Conservation (phyloP, 768 basidiomycete species). For the Collybiopsis luxurians region DNA sequence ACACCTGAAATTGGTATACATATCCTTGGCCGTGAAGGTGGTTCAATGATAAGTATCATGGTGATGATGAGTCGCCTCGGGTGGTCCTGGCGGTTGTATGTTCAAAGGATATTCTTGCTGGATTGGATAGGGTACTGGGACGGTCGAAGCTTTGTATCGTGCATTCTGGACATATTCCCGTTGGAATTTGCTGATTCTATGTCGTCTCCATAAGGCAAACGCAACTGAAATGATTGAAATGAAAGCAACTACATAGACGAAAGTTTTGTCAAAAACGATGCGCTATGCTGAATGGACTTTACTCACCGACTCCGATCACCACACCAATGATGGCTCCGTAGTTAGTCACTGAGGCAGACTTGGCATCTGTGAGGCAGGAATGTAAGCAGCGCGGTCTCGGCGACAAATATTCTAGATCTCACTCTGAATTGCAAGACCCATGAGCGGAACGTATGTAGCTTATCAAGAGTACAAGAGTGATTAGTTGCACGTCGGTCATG, state of each 20-base stretch:
- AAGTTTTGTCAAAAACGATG: neutral
- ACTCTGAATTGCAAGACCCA: neutral
- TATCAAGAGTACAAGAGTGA: neutral
- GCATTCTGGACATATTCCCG: neutral
- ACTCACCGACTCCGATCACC: neutral
- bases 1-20: too few species aligned
- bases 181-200: neutral
- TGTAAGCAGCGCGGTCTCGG: too few species aligned
- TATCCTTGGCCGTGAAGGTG: too few species aligned
- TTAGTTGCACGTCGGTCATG: neutral
- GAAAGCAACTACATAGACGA: neutral
- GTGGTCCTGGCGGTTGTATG: too few species aligned
- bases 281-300: too few species aligned
- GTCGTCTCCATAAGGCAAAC: neutral
- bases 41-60: too few species aligned
- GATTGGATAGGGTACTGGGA: neutral
- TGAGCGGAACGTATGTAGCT: neutral
- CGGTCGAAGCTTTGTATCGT: neutral
- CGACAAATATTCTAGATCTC: neutral
- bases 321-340: neutral
- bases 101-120: neutral
- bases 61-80: too few species aligned
- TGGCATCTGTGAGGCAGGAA: neutral
- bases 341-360: neutral
- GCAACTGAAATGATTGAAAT: neutral